Conservation (phyloP, 768 basidiomycete species). For the Russula vinacea region DNA sequence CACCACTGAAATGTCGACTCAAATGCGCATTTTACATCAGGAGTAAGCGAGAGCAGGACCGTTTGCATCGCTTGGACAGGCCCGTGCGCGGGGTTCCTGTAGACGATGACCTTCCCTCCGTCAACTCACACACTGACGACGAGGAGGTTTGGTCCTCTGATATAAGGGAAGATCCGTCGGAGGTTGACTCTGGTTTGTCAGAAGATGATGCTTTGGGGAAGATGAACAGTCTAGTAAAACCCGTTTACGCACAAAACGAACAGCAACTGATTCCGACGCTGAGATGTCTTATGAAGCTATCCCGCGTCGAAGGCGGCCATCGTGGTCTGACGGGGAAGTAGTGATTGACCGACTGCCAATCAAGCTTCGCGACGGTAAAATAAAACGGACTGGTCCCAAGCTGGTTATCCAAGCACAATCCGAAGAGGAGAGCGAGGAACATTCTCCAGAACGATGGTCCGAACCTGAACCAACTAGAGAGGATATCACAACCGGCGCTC, state of each 20-base stretch:
- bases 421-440: conserved; percentile 40
- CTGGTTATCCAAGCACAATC: conserved; percentile 32
- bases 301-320: conserved; percentile 51
- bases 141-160: conserved; percentile 52
- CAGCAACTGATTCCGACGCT: conserved; percentile 46
- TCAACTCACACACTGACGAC: conserved; percentile 65
- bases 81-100: conserved; percentile 44
- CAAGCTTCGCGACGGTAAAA: conserved; percentile 76
- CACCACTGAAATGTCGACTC: conserved; percentile 16
- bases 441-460: conserved; percentile 32
- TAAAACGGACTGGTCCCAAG: conserved; percentile 55
- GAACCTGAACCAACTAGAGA: conserved; percentile 44
- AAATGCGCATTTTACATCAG: conserved; percentile 39
- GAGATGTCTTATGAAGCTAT: conserved; percentile 74
- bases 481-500: conserved; percentile 77
- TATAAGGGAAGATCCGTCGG: conserved; percentile 36
- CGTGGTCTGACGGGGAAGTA: conserved; percentile 46
- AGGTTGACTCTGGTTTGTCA: conserved; percentile 31
- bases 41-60: conserved; percentile 80
- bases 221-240: conserved; percentile 33
- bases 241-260: conserved; percentile 29
- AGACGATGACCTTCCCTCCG: conserved; percentile 62
- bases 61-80: conserved; percentile 65
- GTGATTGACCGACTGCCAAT: conserved; percentile 72
- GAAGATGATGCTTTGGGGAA: conserved; percentile 35